phyloP scores from a whole-genome alignment of 441 rosid genomes.

The Populus hybrid region DNA sequence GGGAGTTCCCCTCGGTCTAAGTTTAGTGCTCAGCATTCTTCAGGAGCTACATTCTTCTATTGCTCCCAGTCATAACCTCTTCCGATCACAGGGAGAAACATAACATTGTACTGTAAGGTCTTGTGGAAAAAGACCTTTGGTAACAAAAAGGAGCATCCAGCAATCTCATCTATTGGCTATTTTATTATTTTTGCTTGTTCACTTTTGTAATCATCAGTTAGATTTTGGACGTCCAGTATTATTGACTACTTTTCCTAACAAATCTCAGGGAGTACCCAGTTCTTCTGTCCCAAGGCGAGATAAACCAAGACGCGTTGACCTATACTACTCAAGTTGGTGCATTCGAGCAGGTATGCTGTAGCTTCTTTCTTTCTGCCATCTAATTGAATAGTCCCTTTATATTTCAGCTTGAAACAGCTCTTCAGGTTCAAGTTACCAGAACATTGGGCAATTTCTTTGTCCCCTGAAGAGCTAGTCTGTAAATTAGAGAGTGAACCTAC shows the following conservation, averaged over 20 bases:
- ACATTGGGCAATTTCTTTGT: background rate
- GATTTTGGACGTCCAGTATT: background rate
- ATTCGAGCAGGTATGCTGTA: conserved; percentile 58
- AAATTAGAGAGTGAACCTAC: background rate
- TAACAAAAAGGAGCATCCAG: background rate
- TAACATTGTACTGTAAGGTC: background rate
- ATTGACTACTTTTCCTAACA: background rate
- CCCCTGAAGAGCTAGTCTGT: background rate
- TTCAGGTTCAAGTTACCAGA: background rate
- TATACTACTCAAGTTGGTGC: conserved; percentile 83
- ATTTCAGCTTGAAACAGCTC: conserved; percentile 1
- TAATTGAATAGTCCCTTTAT: background rate
- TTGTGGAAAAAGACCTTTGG: background rate
- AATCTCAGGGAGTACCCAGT: conserved; percentile 58
- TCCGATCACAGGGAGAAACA: background rate
- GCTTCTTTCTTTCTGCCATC: background rate
- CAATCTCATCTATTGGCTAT: background rate
- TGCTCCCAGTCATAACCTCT: background rate
- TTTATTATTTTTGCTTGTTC: background rate
- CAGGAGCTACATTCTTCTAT: background rate
- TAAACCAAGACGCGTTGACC: conserved; percentile 66
- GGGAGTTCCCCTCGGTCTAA: background rate
- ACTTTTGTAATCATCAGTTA: background rate
- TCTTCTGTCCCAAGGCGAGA: conserved; percentile 51
- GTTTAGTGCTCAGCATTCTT: background rate